These are phyloP conservation scores for Emericellopsis cladophorae DNA, from an alignment of 2,329 filamentous ascomycete genomes.

Conservation along the genomic window DNA sequence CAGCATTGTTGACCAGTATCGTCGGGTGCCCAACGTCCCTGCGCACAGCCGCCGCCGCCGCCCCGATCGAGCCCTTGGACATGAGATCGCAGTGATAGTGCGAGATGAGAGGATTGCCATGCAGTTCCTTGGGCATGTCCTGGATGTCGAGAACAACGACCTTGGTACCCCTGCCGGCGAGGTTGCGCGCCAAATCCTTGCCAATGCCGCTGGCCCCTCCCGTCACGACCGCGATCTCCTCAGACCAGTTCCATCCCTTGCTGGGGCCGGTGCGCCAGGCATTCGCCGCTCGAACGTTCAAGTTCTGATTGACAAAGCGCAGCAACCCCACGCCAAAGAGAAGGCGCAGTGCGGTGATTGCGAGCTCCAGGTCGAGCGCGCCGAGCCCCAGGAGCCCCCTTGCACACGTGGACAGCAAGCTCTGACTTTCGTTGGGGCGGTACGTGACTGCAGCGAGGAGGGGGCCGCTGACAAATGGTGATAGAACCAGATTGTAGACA, in stretches of 20 bases:
- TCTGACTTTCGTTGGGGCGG: slow-evolving; percentile 3
- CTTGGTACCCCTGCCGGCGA: slow-evolving; percentile 32
- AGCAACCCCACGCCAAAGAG: slow-evolving; percentile 12
- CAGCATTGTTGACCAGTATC: slow-evolving; percentile 60
- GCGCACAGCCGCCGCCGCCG: slow-evolving; percentile 23
- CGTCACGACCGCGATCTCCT: slow-evolving; percentile 29
- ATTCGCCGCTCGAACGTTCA: slow-evolving; percentile 15
- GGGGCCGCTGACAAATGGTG: slow-evolving; percentile 8
- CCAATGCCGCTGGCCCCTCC: slow-evolving; percentile 31
- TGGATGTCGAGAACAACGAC: slow-evolving; percentile 57
- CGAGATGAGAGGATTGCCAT: slow-evolving; percentile 8
- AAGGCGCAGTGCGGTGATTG: slow-evolving; percentile 6
- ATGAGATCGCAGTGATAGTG: slow-evolving; percentile 26
- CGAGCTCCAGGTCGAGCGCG: not conserved
- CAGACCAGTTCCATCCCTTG: slow-evolving; percentile 19
- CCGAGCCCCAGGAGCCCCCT: slow-evolving; percentile 1
- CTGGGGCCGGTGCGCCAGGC: slow-evolving; percentile 11
- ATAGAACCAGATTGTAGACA: slow-evolving; percentile 4
- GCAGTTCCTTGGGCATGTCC: slow-evolving; percentile 11
- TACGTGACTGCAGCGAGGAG: slow-evolving; percentile 7
- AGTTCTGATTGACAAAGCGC: slow-evolving; percentile 9
- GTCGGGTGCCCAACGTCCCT: slow-evolving; percentile 46
- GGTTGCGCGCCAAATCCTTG: slow-evolving; percentile 16
- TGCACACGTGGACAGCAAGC: slow-evolving; percentile 2
- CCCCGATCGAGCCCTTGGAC: slow-evolving; percentile 28